A percentile compares a stretch with the other conserved stretches of the same genome.
Evolutionary conservation across 305 asterid genomes (phyloP).

Genomic region (Solanum hybrid): DNA sequence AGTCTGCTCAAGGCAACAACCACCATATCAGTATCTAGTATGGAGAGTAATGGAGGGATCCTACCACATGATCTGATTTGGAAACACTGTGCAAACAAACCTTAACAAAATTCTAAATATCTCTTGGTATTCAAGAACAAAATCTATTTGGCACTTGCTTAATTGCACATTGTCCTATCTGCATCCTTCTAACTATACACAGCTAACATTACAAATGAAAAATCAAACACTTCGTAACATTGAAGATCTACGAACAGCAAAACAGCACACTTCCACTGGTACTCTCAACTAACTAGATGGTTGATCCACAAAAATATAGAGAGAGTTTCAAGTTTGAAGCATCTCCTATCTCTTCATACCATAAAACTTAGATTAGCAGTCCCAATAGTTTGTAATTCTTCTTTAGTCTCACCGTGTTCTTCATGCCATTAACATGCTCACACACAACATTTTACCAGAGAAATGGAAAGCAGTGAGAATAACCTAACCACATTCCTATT

Average conservation of each 20-base stretch:
- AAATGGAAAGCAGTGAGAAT: background rate
- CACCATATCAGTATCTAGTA: background rate
- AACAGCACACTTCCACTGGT: background rate
- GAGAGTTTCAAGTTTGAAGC: background rate
- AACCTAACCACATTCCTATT: background rate
- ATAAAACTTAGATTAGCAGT: background rate
- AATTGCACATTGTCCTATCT: background rate
- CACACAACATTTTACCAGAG: background rate
- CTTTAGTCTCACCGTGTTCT: background rate
- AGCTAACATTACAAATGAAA: background rate
- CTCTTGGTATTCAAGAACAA: background rate
- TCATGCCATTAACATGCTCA: background rate
- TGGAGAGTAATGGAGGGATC: background rate
- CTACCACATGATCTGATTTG: background rate
- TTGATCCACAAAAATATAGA: background rate
- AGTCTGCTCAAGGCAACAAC: background rate
- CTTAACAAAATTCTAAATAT: background rate
- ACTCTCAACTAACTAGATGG: background rate
- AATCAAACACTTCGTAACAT: background rate
- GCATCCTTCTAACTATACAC: background rate
- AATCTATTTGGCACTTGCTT: background rate
- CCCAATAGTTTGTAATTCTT: background rate
- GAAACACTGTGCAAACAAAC: background rate
- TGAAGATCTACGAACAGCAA: background rate
- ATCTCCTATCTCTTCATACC: background rate